Evolutionary conservation across 2,329 filamentous ascomycete species (phyloP).

Genomic region (Lasiodiplodia sp.): DNA sequence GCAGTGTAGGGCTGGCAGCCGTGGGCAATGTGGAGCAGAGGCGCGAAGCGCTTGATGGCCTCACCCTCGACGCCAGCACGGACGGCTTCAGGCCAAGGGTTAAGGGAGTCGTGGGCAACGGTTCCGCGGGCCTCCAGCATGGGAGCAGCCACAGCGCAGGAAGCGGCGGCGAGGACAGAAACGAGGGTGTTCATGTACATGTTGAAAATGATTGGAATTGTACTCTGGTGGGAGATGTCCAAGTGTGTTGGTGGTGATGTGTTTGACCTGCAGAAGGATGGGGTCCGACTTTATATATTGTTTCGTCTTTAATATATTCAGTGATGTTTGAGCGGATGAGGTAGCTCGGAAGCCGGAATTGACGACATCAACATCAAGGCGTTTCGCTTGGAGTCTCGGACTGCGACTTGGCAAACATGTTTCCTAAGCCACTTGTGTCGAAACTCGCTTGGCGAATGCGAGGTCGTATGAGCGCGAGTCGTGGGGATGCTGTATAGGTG

Average conservation of each 20-base stretch:
- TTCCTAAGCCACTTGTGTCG: not conserved
- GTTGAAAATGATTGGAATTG: not conserved
- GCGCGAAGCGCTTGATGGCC: conserved; percentile 34
- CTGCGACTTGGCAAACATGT: not conserved
- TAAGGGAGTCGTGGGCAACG: conserved; percentile 20
- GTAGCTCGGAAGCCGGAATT: not conserved
- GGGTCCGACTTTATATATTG: not conserved
- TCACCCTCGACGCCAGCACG: conserved; percentile 43
- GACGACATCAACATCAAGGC: not conserved
- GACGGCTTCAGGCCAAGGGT: conserved; percentile 55
- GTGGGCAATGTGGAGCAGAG: conserved; percentile 36
- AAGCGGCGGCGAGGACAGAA: not conserved
- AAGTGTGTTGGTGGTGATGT: not conserved
- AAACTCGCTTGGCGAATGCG: not conserved
- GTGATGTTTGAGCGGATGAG: not conserved
- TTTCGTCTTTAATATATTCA: no score
- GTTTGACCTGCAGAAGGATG: not conserved
- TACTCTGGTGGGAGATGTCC: not conserved
- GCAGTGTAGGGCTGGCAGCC: conserved; percentile 38
- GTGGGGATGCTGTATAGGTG: not conserved
- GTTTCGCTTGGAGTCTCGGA: not conserved
- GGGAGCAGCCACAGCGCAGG: not conserved
- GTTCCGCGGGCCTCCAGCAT: not conserved
- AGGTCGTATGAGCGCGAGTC: not conserved
- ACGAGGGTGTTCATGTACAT: not conserved